Percentiles rank a stretch among this genome's conserved stretches.
These are phyloP conservation scores for Sporothrix inflata DNA, from an alignment of 2,329 filamentous ascomycete genomes.

Conservation along the genomic window DNA sequence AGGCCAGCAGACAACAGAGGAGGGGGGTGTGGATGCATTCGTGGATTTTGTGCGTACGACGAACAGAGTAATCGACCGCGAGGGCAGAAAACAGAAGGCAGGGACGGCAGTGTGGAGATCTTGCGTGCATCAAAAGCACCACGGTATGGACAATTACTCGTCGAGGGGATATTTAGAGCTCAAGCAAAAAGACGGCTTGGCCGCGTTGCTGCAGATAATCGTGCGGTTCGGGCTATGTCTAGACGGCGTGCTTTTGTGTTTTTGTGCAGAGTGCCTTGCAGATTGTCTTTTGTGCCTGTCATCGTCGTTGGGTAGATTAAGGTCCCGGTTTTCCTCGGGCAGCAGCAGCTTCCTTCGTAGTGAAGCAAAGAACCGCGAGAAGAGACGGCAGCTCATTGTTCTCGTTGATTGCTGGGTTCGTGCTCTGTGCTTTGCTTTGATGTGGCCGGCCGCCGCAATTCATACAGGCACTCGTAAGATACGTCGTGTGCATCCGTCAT, in stretches of 20 bases:
- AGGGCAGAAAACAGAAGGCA: not conserved
- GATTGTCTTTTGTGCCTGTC: slow-evolving; percentile 8
- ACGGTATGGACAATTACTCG: not conserved
- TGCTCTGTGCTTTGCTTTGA: not conserved
- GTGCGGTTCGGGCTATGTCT: not conserved
- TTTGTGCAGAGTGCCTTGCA: slow-evolving; percentile 14
- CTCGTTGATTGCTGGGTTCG: not conserved
- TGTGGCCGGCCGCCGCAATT: slow-evolving; percentile 7
- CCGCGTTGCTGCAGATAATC: not conserved
- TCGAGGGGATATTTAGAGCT: not conserved
- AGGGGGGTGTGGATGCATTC: slow-evolving; percentile 9
- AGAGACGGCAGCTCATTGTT: not conserved
- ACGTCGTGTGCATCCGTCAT: not conserved
- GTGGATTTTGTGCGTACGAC: not conserved
- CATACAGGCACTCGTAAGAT: not conserved
- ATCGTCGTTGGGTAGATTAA: not conserved
- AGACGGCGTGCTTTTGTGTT: not conserved
- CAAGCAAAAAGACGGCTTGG: not conserved
- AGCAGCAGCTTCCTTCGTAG: not conserved
- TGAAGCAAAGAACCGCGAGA: not conserved
- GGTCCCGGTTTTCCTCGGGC: slow-evolving; percentile 13
- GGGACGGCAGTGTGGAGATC: slow-evolving; percentile 1
- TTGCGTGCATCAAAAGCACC: not conserved
- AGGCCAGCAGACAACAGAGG: not conserved
- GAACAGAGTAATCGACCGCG: slow-evolving; percentile 4